Evolutionary conservation across 495 filamentous ascomycete species (phyloP).

Genomic region (Parathielavia appendiculata): DNA sequence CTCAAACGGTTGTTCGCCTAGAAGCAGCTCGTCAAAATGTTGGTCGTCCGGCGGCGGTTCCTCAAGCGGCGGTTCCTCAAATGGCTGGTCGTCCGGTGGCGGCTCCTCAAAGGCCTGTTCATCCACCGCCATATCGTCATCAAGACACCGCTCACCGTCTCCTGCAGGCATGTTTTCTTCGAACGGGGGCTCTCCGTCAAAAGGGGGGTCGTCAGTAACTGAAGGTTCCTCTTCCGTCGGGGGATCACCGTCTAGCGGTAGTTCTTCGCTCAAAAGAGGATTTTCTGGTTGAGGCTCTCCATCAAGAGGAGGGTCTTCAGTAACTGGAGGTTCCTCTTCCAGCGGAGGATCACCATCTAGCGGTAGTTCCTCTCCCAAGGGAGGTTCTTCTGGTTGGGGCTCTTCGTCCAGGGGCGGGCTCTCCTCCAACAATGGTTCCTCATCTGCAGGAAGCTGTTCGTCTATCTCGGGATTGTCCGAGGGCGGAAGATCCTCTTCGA

Average conservation of each 20-base stretch:
- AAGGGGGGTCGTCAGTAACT: not conserved
- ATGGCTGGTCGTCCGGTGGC: not conserved
- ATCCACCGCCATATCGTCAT: not conserved
- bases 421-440: not conserved
- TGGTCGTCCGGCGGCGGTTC: not conserved
- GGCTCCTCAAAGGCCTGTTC: not conserved
- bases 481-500: not conserved
- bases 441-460: not conserved
- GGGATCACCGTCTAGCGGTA: not conserved
- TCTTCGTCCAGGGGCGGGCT: not conserved
- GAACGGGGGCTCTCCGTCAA: not conserved
- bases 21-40: not conserved
- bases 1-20: not conserved
- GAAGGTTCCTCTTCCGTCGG: not conserved
- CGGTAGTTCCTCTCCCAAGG: not conserved
- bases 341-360: not conserved
- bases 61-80: not conserved
- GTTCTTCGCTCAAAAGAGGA: not conserved
- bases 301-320: not conserved
- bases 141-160: not conserved
- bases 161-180: not conserved
- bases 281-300: not conserved
- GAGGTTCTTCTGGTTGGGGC: not conserved
- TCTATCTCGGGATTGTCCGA: not conserved
- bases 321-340: not conserved